A percentile compares a stretch with the other conserved stretches of the same genome.
Conservation (phyloP, 1,139 yeast species). For the Zygosaccharomyces pseudobailii region DNA sequence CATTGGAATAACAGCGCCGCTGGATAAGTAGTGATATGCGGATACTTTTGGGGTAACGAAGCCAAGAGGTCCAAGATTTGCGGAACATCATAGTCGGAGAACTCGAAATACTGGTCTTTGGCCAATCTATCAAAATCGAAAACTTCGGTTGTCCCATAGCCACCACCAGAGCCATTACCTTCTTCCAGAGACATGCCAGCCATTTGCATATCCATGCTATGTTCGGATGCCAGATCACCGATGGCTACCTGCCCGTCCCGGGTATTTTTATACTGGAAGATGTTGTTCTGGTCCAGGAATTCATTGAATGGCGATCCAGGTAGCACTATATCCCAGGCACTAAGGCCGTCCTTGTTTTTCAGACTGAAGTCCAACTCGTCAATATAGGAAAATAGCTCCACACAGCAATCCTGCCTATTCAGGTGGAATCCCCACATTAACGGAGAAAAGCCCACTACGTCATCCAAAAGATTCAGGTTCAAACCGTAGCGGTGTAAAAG, state of each 20-base stretch:
- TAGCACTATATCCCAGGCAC: slow-evolving; percentile 38
- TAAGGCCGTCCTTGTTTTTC: slow-evolving; percentile 32
- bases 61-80: slow-evolving; percentile 54
- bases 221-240: slow-evolving; percentile 24
- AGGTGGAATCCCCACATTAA: slow-evolving; percentile 46
- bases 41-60: slow-evolving; percentile 40
- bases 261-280: slow-evolving; percentile 24
- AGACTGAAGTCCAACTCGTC: slow-evolving; percentile 38
- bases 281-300: slow-evolving; percentile 39
- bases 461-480: slow-evolving; percentile 39
- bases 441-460: slow-evolving; percentile 41
- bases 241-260: slow-evolving; percentile 19
- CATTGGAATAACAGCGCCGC: slow-evolving; percentile 67
- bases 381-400: slow-evolving; percentile 37
- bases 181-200: slow-evolving; percentile 35
- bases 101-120: slow-evolving; percentile 43
- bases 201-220: slow-evolving; percentile 50
- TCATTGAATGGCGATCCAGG: slow-evolving; percentile 38
- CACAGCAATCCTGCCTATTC: slow-evolving; percentile 35
- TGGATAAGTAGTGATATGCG: slow-evolving; percentile 57
- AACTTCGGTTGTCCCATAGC: slow-evolving; percentile 9
- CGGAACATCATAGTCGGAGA: slow-evolving; percentile 65
- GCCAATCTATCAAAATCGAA: slow-evolving; percentile 34
- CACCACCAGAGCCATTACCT: slow-evolving; percentile 16
- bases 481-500: slow-evolving; percentile 32